Evolutionary conservation across 805 yeast species (phyloP), one percentile per base, ranked within the genome.

Genomic region (Candida insectorum): DNA sequence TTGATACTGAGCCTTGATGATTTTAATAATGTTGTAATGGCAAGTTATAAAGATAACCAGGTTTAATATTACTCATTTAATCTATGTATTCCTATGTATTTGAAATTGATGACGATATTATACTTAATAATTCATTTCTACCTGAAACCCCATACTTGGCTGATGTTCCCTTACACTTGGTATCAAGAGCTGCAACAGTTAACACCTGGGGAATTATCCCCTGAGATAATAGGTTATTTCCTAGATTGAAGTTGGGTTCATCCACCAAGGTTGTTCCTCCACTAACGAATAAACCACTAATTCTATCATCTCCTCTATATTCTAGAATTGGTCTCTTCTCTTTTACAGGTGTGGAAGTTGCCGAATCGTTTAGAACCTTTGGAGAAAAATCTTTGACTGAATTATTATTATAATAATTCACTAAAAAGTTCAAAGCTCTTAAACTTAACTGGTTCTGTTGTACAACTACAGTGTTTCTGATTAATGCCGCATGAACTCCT

Each of bases 401-500:
- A 17, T 40, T 35, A 14, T 47, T 39, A 20, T 59, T 54, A 33
- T 63, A 62, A 36, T 52, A 58, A 2, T 60, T 43, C 32, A 78
- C 52, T 31, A 84, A 57, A 43, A 73, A 76, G 7, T 71, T 63
- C 26, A 82, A 55, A 0, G 88, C 80, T 33, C 75, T 71, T 20
- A 73, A 48, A 1, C 81, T 63, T 32, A 82, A 60, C 35, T 79
- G 76, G 26, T 69, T 63, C 44, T 81, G 81, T 51, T 85, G 89
- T 11, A 88, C 79, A 29, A 82, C 77, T 6, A 88, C 80, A 26
- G 79, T 74, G 42, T 78, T 75, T 40, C 78, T 73, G 36, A 83
- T 78, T 27, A 85, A 64, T 20, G 82, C 77, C 2, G 96, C 96
- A 58, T 87, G 95, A 12, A 89, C 70, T 2, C 57, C 56, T 16